A percentile compares a stretch with the other conserved stretches of the same genome.
Conservation (phyloP, 2,329 filamentous ascomycete species). For the Apiospora kogelbergensis region DNA sequence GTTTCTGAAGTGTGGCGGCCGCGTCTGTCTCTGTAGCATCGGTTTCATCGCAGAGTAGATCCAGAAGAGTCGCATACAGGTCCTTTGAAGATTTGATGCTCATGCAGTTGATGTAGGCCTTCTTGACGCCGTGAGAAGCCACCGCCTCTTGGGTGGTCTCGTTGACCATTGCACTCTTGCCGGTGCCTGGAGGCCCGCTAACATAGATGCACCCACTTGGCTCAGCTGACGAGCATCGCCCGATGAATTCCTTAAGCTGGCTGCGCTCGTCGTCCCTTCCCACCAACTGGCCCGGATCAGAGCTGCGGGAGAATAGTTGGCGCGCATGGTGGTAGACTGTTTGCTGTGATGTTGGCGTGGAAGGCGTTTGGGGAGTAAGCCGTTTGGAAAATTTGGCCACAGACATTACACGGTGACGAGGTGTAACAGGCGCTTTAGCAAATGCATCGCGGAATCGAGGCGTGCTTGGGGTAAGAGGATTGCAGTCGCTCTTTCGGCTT, state of each 20-base stretch:
- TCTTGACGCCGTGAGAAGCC: conserved; percentile 55
- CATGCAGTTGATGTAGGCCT: conserved; percentile 93
- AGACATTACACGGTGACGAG: conserved; percentile 79
- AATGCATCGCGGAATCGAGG: conserved; percentile 79
- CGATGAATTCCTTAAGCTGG: conserved; percentile 69
- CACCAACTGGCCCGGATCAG: conserved; percentile 71
- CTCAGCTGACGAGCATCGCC: conserved; percentile 57
- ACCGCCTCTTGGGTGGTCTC: conserved; percentile 68
- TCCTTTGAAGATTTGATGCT: conserved; percentile 88
- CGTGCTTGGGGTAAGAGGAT: conserved; percentile 68
- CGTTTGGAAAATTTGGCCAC: conserved; percentile 74
- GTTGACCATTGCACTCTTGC: conserved; percentile 91
- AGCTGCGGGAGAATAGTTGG: conserved; percentile 81
- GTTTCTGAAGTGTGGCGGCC: conserved; percentile 63
- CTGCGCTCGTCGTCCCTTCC: conserved; percentile 70
- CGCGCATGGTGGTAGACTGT: conserved; percentile 87
- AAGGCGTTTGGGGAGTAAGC: conserved; percentile 73
- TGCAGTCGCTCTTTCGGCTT: background rate
- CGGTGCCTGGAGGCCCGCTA: conserved; percentile 92
- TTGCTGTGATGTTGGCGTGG: conserved; percentile 65
- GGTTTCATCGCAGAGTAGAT: conserved; percentile 61
- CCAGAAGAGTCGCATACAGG: conserved; percentile 76
- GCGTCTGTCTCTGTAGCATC: conserved; percentile 67
- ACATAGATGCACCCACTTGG: conserved; percentile 87
- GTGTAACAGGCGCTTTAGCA: conserved; percentile 71